Base-by-base conservation (phyloP, 768 basidiomycete genomes). In the Amanita brunnescens region DNA sequence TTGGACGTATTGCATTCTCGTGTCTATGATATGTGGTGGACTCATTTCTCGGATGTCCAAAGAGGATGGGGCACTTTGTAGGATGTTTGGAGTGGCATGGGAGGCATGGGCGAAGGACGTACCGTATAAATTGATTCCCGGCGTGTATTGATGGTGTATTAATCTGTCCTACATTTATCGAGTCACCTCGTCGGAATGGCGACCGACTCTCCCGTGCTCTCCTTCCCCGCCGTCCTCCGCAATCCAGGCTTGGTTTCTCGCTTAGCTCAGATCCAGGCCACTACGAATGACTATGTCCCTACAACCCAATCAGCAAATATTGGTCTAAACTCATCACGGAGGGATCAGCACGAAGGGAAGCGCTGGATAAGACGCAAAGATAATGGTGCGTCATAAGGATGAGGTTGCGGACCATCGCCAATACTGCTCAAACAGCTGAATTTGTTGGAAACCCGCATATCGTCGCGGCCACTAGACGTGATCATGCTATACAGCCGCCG, bases 401-500 rank as follows among this genome's bases (percentile, higher is more conserved):
- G 3, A 39, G 18, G 20, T 32, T 33, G 9, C 16, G 2, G 13
- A 43, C 26, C 48, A 44, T 41, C 48, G 13, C 20, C 24, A 47
- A 51, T 35, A 52, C 49, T 34, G 30, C 9, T 37, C n/a, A 32
- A 29, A 52, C 59, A 91, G 89, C 85, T 50, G 77, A 68, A 21
- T 91, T 91, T 61, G 69, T 72, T 18, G 81, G 79, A 12, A 91
- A 91, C 59, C 80, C 80, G 1, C 84, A 91, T 61, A 74, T 91
- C 54, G 72, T 82, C 0, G 62, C 65, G n/a, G 86, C 89, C 1
- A 71, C 77, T 12, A 74, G 64, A 66, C 65, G 59, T 39, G 89
- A 91, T 65, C 75, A 78, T 55, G 57, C 61, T 5, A 58, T 79
- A 4, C 70, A 70, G 1, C 55, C 64, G 3, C 78, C 82, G 3